These are phyloP conservation scores for Xylaria sp. DNA, from an alignment of 2,329 filamentous ascomycete species.

Conservation along the genomic window DNA sequence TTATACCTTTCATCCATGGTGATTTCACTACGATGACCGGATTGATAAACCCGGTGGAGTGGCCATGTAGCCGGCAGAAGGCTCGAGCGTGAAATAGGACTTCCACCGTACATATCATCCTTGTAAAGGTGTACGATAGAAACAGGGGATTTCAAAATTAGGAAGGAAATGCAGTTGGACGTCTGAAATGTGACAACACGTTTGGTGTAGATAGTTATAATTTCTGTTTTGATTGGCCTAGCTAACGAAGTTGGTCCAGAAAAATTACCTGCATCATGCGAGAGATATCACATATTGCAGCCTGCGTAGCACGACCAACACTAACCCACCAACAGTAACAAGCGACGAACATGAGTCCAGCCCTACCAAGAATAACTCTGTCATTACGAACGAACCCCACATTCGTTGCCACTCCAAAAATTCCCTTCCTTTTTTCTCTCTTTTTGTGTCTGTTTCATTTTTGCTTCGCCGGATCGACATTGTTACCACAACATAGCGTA, in stretches of 20 bases:
- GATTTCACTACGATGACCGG: not conserved
- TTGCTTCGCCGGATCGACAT: not conserved
- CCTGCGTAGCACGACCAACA: conserved; percentile 15
- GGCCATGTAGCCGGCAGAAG: not conserved
- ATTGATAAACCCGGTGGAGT: not conserved
- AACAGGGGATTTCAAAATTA: not conserved
- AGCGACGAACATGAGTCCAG: conserved; percentile 7
- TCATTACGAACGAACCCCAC: not conserved
- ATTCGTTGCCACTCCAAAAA: not conserved
- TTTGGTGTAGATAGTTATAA: conserved; percentile 10
- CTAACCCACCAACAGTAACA: conserved; percentile 13
- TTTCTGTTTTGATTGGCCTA: conserved; percentile 19
- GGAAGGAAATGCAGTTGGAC: not conserved
- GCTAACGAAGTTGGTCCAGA: conserved; percentile 30
- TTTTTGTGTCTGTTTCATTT: not conserved
- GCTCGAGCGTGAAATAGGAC: not conserved
- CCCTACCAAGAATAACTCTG: conserved; percentile 15
- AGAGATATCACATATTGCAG: conserved; percentile 25
- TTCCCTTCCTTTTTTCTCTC: not conserved
- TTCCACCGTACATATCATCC: not conserved
- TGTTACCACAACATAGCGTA: not conserved
- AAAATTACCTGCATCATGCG: conserved; percentile 29
- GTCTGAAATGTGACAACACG: not conserved
- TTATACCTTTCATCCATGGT: not conserved
- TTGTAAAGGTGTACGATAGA: not conserved